phyloP scores from a whole-genome alignment of 345 rosid species.

The Syzygium aromaticum region DNA sequence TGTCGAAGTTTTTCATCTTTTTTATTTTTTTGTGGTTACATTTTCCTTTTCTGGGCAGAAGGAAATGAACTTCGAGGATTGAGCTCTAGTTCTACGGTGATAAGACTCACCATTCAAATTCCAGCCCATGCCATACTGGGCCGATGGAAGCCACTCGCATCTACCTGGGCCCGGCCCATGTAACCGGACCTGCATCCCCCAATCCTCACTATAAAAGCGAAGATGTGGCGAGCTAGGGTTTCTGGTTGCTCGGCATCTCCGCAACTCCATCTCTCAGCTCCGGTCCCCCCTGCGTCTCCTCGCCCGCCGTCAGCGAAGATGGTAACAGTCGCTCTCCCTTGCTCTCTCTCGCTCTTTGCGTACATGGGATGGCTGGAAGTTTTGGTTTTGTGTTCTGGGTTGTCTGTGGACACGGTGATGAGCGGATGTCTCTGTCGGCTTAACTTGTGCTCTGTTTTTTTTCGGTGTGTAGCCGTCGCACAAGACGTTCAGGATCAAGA shows the following conservation, averaged over 20 bases:
- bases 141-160: not conserved
- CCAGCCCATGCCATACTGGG: not conserved
- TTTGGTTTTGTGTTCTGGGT: not conserved
- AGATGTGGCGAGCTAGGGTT: not conserved
- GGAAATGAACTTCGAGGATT: not conserved
- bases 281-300: fast-evolving
- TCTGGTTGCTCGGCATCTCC: not conserved
- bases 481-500: slow-evolving; percentile 10
- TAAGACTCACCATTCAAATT: not conserved
- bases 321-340: not conserved
- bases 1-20: not conserved
- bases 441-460: not conserved
- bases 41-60: not conserved
- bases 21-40: not conserved
- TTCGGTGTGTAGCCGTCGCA: slow-evolving; percentile 8
- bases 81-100: not conserved
- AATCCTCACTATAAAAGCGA: not conserved
- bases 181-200: not conserved
- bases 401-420: not conserved
- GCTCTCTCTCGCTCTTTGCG: not conserved
- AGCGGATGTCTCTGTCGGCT: not conserved
- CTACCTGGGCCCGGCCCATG: not conserved
- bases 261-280: not conserved
- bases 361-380: not conserved
- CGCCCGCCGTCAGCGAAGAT: not conserved